Percentiles rank a stretch among this genome's conserved stretches.
Evolutionary conservation across 1,139 yeast genomes (phyloP).

Genomic region (Candida neerlandica): DNA sequence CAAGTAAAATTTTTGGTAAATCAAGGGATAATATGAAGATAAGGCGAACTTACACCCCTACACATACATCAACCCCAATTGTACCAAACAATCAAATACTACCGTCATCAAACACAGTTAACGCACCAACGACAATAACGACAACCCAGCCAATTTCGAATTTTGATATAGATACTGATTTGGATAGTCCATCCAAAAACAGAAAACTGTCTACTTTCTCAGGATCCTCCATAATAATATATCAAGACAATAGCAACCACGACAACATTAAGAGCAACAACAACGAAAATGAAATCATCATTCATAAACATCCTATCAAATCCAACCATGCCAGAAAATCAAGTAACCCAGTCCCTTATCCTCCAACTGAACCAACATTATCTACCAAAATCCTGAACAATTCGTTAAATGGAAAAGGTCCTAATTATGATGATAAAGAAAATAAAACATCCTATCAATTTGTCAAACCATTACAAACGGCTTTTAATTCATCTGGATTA

Average conservation of each 20-base stretch:
- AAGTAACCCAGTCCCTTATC: conserved; percentile 4
- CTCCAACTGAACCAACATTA: conserved; percentile 4
- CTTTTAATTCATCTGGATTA: conserved; percentile 76
- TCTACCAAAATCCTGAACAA: not conserved
- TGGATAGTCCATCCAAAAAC: conserved; percentile 39
- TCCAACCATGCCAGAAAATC: conserved; percentile 2
- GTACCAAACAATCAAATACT: conserved; percentile 15
- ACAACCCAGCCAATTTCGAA: conserved; percentile 10
- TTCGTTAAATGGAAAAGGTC: not conserved
- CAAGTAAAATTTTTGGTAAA: conserved; percentile 22
- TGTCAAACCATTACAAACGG: conserved; percentile 84
- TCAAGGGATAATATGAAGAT: conserved; percentile 10
- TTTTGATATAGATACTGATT: conserved; percentile 29
- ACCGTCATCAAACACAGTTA: conserved; percentile 21
- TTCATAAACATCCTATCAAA: not conserved
- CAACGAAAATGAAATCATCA: too few species aligned
- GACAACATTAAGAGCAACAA: conserved; percentile 1
- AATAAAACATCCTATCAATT: conserved; percentile 58
- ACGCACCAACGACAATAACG: conserved; percentile 7
- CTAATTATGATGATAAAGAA: conserved; percentile 34
- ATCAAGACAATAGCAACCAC: conserved; percentile 19
- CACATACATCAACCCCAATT: conserved; percentile 17
- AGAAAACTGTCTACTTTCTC: conserved; percentile 30
- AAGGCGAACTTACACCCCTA: conserved; percentile 16
- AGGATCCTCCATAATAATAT: conserved; percentile 19